Evolutionary conservation across 1,284 basidiomycete genomes (phyloP).

Genomic region (Phylloboletellus chloephorus): DNA sequence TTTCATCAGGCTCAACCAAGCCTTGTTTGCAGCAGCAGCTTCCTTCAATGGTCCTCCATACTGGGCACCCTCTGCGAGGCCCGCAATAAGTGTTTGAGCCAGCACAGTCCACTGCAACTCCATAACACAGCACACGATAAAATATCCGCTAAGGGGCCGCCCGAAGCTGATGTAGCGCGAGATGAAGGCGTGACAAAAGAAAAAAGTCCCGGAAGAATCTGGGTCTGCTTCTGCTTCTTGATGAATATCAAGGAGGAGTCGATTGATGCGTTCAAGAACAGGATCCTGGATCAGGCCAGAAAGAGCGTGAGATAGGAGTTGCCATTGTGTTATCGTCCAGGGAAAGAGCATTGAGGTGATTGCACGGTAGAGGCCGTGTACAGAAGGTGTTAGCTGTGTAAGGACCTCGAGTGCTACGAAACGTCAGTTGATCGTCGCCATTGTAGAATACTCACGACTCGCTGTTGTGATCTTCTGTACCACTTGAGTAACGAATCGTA

Average conservation of each 20-base stretch:
- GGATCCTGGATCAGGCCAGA: constrained; percentile 54
- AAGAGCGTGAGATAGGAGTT: constrained; percentile 48
- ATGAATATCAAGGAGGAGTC: constrained; percentile 56
- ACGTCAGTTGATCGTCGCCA: neutral
- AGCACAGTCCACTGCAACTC: constrained; percentile 81
- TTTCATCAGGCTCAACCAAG: constrained; percentile 67
- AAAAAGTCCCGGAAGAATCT: constrained; percentile 28
- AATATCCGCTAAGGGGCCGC: constrained; percentile 81
- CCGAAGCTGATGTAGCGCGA: constrained; percentile 71
- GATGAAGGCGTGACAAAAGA: constrained; percentile 67
- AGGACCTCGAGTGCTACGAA: constrained; percentile 61
- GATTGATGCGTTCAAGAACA: constrained; percentile 65
- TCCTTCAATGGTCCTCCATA: constrained; percentile 45
- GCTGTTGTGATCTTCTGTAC: constrained; percentile 51
- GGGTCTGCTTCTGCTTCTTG: constrained; percentile 43
- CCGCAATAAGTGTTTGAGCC: constrained; percentile 65
- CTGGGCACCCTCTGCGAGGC: constrained; percentile 26
- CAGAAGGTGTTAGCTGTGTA: constrained; percentile 71
- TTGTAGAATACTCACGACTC: constrained; percentile 42
- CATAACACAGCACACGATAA: constrained; percentile 79
- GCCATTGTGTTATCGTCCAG: constrained; percentile 71
- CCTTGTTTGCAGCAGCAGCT: constrained; percentile 75
- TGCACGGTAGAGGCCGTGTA: constrained; percentile 86
- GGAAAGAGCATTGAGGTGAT: constrained; percentile 71
- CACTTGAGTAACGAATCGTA: constrained; percentile 54